phyloP scores from a whole-genome alignment of 139 green algal genomes.

The Limnomonas spitsbergensis region DNA sequence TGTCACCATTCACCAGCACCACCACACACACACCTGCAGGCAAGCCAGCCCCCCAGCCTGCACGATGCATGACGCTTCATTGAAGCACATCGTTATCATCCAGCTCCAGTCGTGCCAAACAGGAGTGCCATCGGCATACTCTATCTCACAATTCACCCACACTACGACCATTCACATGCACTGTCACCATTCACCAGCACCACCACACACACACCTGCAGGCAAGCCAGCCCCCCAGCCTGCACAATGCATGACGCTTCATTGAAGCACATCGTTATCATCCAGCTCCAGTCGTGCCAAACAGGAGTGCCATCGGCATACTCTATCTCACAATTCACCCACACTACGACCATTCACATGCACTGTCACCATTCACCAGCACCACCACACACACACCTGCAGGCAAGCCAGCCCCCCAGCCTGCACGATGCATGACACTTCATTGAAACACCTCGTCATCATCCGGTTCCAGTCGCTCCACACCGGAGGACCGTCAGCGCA shows the following conservation, averaged over 20 bases:
- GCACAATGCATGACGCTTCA: constrained; percentile 89
- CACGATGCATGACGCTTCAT: constrained; percentile 91
- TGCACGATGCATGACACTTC: constrained; percentile 92
- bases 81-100: constrained; percentile 97
- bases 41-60: constrained; percentile 91
- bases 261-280: constrained; percentile 98
- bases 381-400: constrained; percentile 79
- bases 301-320: constrained; percentile 62
- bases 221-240: constrained; percentile 89
- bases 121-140: constrained; percentile 60
- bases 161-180: too few species aligned
- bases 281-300: constrained; percentile 90
- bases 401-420: constrained; percentile 86
- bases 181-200: too few species aligned
- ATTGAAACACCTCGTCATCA: constrained; percentile 98
- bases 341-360: too few species aligned
- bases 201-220: constrained; percentile 67
- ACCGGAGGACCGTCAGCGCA: constrained; percentile 67
- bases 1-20: too few species aligned
- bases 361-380: too few species aligned
- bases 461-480: constrained; percentile 88
- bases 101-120: constrained; percentile 91
- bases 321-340: too few species aligned
- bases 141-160: too few species aligned
- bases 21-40: constrained; percentile 58